These are phyloP conservation scores for Auriscalpium vulgare DNA, from an alignment of 768 basidiomycete genomes.

Conservation along the genomic window DNA sequence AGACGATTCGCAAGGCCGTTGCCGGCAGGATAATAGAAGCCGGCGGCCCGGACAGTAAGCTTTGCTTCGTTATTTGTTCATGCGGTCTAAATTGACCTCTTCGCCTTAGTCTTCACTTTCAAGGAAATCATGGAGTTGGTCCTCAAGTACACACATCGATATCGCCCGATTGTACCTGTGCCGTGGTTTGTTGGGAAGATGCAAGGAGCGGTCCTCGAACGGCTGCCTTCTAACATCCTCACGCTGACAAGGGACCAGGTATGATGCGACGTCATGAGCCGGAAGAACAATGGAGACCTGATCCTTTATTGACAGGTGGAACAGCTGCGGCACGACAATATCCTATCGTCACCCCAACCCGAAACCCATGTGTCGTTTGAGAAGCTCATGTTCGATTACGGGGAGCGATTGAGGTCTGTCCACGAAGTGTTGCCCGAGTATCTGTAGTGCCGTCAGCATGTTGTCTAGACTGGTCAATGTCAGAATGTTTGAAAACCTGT, in stretches of 20 bases:
- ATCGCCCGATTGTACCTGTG: slow-evolving; percentile 52
- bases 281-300: too few relatives aligned
- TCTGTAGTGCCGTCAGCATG: background rate
- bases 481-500: too few relatives aligned
- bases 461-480: background rate
- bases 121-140: slow-evolving; percentile 59
- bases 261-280: slow-evolving; percentile 1
- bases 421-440: slow-evolving; percentile 19
- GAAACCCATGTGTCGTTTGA: slow-evolving; percentile 21
- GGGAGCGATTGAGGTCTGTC: slow-evolving; percentile 17
- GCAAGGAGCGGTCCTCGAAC: slow-evolving; percentile 60
- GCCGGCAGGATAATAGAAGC: slow-evolving; percentile 40
- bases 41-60: slow-evolving; percentile 43
- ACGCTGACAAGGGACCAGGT: slow-evolving; percentile 70
- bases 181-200: slow-evolving; percentile 54
- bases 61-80: slow-evolving; percentile 21
- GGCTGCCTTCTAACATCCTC: slow-evolving; percentile 53
- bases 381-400: slow-evolving; percentile 20
- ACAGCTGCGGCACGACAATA: slow-evolving; percentile 55
- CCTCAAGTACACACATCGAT: slow-evolving; percentile 37
- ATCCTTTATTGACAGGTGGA: slow-evolving; percentile 34
- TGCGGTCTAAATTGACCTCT: slow-evolving; percentile 20
- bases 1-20: slow-evolving; percentile 26
- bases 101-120: slow-evolving; percentile 52
- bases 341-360: slow-evolving; percentile 30